A percentile compares a stretch with the other conserved stretches of the same genome.
These are phyloP conservation scores for Lactarius vividus DNA, from an alignment of 768 basidiomycete species.

Conservation along the genomic window DNA sequence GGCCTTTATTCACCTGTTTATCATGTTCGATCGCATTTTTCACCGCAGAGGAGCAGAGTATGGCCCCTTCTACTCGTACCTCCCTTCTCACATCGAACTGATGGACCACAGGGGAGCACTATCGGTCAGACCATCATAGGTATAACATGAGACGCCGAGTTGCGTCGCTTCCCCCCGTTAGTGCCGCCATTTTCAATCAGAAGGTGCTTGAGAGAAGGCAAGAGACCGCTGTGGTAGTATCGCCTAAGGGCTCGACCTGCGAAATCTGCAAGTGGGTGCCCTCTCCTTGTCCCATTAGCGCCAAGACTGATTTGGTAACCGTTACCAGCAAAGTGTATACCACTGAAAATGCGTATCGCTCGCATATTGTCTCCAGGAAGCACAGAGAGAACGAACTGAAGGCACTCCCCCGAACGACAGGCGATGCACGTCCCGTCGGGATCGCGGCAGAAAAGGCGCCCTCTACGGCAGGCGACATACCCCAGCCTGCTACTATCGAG, in stretches of 20 bases:
- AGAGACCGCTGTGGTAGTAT: slow-evolving; percentile 68
- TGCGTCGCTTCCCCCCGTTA: slow-evolving; percentile 84
- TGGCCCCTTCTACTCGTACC: slow-evolving; percentile 31
- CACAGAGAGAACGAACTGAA: slow-evolving; percentile 78
- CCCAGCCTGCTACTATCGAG: neutral
- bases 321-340: slow-evolving; percentile 77
- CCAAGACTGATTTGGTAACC: neutral
- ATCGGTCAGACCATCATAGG: slow-evolving; percentile 90
- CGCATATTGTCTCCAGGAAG: slow-evolving; percentile 86
- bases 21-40: slow-evolving; percentile 88
- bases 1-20: slow-evolving; percentile 73
- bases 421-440: slow-evolving; percentile 18
- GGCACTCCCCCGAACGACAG: slow-evolving; percentile 34
- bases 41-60: slow-evolving; percentile 80
- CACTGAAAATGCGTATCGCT: slow-evolving; percentile 83
- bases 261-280: slow-evolving; percentile 59
- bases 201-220: slow-evolving; percentile 79
- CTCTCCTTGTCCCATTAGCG: neutral
- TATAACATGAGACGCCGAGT: slow-evolving; percentile 99
- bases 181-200: slow-evolving; percentile 72
- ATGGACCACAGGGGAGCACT: slow-evolving; percentile 65
- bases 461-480: slow-evolving; percentile 10
- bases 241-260: slow-evolving; percentile 61
- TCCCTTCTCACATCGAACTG: neutral
- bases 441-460: slow-evolving; percentile 4